Conservation (phyloP, 2,329 filamentous ascomycete genomes). For the Aspergillus piperis region DNA sequence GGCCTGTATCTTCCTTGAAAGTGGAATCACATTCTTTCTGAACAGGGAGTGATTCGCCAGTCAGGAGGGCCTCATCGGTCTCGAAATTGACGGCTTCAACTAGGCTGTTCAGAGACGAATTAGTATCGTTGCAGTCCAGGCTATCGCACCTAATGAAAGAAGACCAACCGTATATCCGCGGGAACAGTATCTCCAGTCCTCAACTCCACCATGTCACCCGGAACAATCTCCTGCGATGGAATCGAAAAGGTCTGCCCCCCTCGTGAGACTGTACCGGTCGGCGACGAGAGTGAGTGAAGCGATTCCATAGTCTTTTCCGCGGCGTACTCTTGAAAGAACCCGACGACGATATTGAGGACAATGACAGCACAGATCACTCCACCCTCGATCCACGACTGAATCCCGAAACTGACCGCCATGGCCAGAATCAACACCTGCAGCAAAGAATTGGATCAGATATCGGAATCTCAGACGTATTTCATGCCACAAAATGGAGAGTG, state of each 20-base stretch:
- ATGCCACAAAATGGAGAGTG: neutral
- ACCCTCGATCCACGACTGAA: conserved; percentile 60
- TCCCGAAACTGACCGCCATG: conserved; percentile 65
- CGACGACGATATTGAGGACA: conserved; percentile 58
- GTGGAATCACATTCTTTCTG: conserved; percentile 51
- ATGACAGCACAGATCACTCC: conserved; percentile 63
- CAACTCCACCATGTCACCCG: conserved; percentile 59
- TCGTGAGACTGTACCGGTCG: conserved; percentile 59
- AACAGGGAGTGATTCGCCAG: conserved; percentile 63
- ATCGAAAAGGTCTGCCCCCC: conserved; percentile 58
- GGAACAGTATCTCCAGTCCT: conserved; percentile 63
- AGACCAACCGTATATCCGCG: conserved; percentile 56
- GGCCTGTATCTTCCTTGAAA: conserved; percentile 56
- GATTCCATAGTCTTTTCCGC: conserved; percentile 65
- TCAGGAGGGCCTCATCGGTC: conserved; percentile 68
- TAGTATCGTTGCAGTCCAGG: conserved; percentile 6
- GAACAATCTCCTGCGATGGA: conserved; percentile 61
- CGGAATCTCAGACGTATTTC: neutral
- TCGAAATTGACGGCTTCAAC: conserved; percentile 70
- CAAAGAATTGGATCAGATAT: neutral
- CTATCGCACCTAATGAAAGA: conserved; percentile 27
- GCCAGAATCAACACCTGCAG: conserved; percentile 72
- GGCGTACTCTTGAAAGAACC: conserved; percentile 62
- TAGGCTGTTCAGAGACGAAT: conserved; percentile 30
- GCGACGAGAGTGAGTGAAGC: conserved; percentile 58